Base-by-base conservation (phyloP, 192 early-diverging fungal species). In the Coemansia sp. region DNA sequence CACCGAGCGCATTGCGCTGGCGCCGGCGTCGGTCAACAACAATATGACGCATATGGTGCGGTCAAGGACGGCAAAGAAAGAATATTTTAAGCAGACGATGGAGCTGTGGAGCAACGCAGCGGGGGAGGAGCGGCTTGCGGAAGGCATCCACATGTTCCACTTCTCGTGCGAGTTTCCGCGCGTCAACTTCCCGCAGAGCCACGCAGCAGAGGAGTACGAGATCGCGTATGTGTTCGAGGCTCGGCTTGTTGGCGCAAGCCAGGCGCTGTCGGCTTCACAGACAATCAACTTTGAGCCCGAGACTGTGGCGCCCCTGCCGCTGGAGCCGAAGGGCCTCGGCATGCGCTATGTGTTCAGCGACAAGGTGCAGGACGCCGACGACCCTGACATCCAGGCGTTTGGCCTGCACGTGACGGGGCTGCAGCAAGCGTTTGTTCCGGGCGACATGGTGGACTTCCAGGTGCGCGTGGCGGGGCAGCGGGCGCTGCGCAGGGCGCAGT, bases 111-210 rank as follows among this genome's bases (percentile, higher is more conserved):
- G 73, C 59, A 21, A 66, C n/a, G 69, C 69, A 30, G 69, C 65
- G n/a, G 39, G 41, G 56, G 8, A 49, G 46, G 60, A 43, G 23
- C 38, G 45, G 56, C 70, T 81, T 41, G 23, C 64, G 0, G 60
- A 41, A 1, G 78, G 78, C 30, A 48, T 81, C 23, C 74, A 81
- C 67, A 76, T 76, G 80, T 83, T 83, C 24, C 80, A 83, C 16
- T 83, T 83, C 46, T 77, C 80, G 23, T 77, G 71, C 76, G 76
- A 77, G 57, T 77, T 83, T 43, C 76, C 76, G 18, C 75, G 75
- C 58, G 72, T 75, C 20, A 83, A 83, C 63, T 83, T 77, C 35
- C 80, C 80, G 30, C 68, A 75, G 39, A 83, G 68, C 71, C 41
- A 58, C 30, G 20, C 62, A 0, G 74, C 80, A 1, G 8, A 56